A percentile compares a stretch with the other conserved stretches of the same genome.
These are phyloP conservation scores for Colletotrichum cereale DNA, from an alignment of 2,329 filamentous ascomycete species.

Conservation along the genomic window DNA sequence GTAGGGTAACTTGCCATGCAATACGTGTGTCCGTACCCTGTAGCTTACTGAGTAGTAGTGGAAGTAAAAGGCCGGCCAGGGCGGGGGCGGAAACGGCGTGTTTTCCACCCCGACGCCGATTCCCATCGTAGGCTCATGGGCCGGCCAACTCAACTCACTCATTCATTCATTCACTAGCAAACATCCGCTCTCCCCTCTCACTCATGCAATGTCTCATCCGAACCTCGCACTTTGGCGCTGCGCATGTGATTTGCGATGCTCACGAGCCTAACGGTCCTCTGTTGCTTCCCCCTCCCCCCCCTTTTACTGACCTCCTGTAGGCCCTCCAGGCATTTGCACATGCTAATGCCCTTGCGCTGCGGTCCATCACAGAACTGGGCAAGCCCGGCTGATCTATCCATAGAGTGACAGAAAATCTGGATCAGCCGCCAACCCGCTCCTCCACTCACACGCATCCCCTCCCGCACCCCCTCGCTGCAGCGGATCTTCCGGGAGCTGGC, in stretches of 20 bases:
- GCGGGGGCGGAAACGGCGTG: neutral
- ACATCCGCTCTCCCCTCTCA: neutral
- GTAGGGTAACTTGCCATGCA: too few species aligned
- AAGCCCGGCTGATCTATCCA: constrained; percentile 2
- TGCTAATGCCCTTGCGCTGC: neutral
- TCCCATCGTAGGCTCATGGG: neutral
- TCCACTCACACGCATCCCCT: constrained; percentile 12
- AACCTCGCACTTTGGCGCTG: neutral
- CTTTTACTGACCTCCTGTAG: neutral
- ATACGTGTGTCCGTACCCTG: too few species aligned
- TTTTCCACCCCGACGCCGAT: constrained; percentile 6
- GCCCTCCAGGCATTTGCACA: constrained; percentile 24
- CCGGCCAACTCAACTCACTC: too few species aligned
- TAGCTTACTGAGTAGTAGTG: too few species aligned
- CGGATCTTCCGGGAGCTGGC: constrained; percentile 37
- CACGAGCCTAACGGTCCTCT: neutral
- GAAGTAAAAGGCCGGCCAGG: neutral
- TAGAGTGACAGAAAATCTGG: constrained; percentile 21
- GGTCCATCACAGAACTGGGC: neutral
- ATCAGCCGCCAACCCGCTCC: constrained; percentile 3
- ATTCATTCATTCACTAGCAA: neutral
- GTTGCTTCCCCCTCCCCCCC: neutral
- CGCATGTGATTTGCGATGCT: neutral
- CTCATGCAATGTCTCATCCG: neutral
- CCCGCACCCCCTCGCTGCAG: constrained; percentile 16